Base-by-base conservation (phyloP, 192 early-diverging fungal genomes). In the Polychytrium aggregatum region DNA sequence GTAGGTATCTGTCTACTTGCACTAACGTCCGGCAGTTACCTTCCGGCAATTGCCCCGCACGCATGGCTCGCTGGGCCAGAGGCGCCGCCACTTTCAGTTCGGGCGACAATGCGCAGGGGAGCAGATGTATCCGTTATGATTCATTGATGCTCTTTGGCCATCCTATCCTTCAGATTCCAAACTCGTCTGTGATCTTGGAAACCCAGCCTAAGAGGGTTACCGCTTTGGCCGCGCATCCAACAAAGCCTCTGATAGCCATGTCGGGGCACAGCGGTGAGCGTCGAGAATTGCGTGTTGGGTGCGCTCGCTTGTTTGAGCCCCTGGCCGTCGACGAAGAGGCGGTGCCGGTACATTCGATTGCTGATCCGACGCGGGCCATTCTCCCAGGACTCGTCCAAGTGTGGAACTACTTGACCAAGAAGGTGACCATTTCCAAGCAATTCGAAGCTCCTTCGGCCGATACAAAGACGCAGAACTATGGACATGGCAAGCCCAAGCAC, bases 351-450 rank as follows among this genome's bases (percentile, higher is more conserved):
- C n/a, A n/a, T n/a, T n/a, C n/a, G n/a, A n/a, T n/a, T n/a, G n/a
- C n/a, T n/a, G n/a, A n/a, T n/a, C n/a, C n/a, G n/a, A n/a, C n/a
- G n/a, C n/a, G n/a, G n/a, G n/a, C n/a, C n/a, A n/a, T n/a, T n/a
- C n/a, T n/a, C n/a, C n/a, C 33, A 71, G 69, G 69, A 7, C 35
- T 63, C 16, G 16, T 76, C 0, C 64, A 76, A 46, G 25, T 76
- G 13, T 72, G 63, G 61, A 62, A 73, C 53, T 76, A 64, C 60
- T 33, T 37, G 8, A 53, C 35, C 21, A 72, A 70, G 33, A 26
- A 29, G 37, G 41, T 67, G 13, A 40, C 73, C 1, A 25, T 34
- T 3, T 43, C 55, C 0, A 34, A 64, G 16, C 27, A 50, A 13
- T 67, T 76, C 46, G 66, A 73, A 22, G 54, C 55, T 33, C 29